Evolutionary conservation across 768 basidiomycete species (phyloP).

Genomic region (Suillus subluteus): DNA sequence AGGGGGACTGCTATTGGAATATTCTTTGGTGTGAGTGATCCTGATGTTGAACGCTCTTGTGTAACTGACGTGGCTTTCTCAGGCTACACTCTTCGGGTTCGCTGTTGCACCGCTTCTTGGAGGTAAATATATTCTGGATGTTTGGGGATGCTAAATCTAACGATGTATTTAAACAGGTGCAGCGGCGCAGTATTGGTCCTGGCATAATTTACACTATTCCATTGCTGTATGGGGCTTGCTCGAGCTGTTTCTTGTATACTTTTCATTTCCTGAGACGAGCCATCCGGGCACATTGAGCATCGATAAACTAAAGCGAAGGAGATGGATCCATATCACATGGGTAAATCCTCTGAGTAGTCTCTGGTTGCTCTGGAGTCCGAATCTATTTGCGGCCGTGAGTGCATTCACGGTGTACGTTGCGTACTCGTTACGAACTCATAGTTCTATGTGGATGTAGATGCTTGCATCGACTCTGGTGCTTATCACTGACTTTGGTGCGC

Average conservation of each 20-base stretch:
- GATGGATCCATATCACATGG: slow-evolving; percentile 38
- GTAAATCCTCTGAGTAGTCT: slow-evolving; percentile 64
- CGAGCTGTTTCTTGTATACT: slow-evolving; percentile 41
- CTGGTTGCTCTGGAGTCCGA: slow-evolving; percentile 58
- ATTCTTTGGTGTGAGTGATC: slow-evolving; percentile 50
- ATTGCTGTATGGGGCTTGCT: slow-evolving; percentile 46
- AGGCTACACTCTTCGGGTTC: slow-evolving; percentile 58
- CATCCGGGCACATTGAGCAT: slow-evolving; percentile 61
- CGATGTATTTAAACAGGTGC: slow-evolving; percentile 36
- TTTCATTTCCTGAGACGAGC: slow-evolving; percentile 68
- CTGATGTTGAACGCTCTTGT: slow-evolving; percentile 14
- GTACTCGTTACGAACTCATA: background rate
- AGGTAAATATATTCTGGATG: slow-evolving; percentile 35
- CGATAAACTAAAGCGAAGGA: slow-evolving; percentile 42
- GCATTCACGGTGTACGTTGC: background rate
- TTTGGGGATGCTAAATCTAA: background rate
- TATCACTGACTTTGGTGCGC: background rate
- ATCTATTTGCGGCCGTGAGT: slow-evolving; percentile 57
- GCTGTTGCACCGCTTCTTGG: slow-evolving; percentile 63
- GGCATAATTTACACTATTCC: slow-evolving; percentile 60
- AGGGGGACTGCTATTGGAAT: slow-evolving; percentile 62
- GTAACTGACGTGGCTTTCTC: background rate
- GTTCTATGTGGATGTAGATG: background rate
- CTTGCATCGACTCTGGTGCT: slow-evolving; percentile 1
- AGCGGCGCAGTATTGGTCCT: slow-evolving; percentile 62